Evolutionary conservation across 2,329 filamentous ascomycete genomes (phyloP).

Genomic region (Aspergillus niger): DNA sequence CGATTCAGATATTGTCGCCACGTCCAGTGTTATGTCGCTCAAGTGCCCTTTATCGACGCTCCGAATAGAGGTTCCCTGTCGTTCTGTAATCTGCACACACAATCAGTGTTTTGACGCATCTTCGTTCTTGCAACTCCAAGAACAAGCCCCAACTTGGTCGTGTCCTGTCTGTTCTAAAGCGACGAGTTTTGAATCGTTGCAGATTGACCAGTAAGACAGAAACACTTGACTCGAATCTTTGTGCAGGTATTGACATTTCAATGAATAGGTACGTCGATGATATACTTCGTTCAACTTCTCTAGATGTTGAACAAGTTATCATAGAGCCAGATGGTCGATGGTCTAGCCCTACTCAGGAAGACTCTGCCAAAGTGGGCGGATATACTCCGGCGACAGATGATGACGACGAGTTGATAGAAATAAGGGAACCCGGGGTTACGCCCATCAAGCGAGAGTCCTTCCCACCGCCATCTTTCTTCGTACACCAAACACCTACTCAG

Average conservation of each 20-base stretch:
- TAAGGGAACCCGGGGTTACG: slow-evolving; percentile 41
- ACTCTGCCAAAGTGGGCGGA: slow-evolving; percentile 42
- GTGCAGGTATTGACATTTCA: neutral
- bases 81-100: slow-evolving; percentile 78
- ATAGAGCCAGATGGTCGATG: slow-evolving; percentile 87
- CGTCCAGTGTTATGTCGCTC: slow-evolving; percentile 82
- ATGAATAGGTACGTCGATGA: slow-evolving; percentile 75
- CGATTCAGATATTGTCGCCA: slow-evolving; percentile 86
- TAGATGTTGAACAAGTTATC: slow-evolving; percentile 77
- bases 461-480: slow-evolving; percentile 21
- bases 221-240: slow-evolving; percentile 14
- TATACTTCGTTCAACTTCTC: slow-evolving; percentile 73
- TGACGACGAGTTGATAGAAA: slow-evolving; percentile 56
- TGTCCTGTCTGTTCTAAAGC: slow-evolving; percentile 90
- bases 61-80: slow-evolving; percentile 76
- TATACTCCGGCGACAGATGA: slow-evolving; percentile 44
- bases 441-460: slow-evolving; percentile 42
- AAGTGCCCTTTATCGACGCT: slow-evolving; percentile 91
- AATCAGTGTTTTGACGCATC: slow-evolving; percentile 93
- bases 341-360: slow-evolving; percentile 54
- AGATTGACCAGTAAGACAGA: slow-evolving; percentile 76
- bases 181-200: slow-evolving; percentile 77
- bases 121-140: slow-evolving; percentile 89
- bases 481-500: slow-evolving; percentile 38
- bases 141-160: slow-evolving; percentile 95